Evolutionary conservation across 805 yeast genomes (phyloP).

Genomic region (Cyberlindnera mrakii): DNA sequence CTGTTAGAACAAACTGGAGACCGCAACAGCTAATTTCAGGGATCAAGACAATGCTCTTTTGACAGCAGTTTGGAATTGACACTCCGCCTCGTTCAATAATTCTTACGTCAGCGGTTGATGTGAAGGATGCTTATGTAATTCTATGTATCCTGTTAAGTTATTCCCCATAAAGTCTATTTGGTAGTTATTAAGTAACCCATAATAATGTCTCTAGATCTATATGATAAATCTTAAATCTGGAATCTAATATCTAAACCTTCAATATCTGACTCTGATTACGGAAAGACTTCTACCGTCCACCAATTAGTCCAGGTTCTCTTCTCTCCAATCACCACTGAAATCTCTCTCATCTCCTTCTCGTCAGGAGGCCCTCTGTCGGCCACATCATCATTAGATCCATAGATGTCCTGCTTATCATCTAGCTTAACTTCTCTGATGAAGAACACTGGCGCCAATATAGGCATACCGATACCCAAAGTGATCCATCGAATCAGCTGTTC

Average conservation of each 20-base stretch:
- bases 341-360: neutral
- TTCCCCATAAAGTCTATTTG: too few species aligned
- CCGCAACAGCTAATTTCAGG: too few species aligned
- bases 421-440: conserved; percentile 23
- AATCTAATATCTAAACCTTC: too few species aligned
- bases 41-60: too few species aligned
- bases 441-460: conserved; percentile 25
- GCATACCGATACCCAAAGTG: conserved; percentile 24
- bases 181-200: too few species aligned
- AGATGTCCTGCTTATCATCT: conserved; percentile 19
- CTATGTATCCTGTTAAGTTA: too few species aligned
- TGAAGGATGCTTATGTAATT: neutral
- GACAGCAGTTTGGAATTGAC: too few species aligned
- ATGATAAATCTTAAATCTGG: neutral
- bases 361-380: neutral
- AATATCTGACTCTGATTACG: too few species aligned
- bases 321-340: conserved; percentile 1
- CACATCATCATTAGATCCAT: conserved; percentile 13
- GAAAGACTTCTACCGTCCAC: conserved; percentile 7
- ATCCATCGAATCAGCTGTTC: conserved; percentile 26
- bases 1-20: neutral
- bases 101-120: neutral
- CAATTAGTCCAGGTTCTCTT: conserved; percentile 17
- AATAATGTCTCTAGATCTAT: too few species aligned
- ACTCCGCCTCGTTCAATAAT: too few species aligned